Percentiles rank a stretch among this genome's conserved stretches.
These are phyloP conservation scores for Conticribra weissflogii DNA, from an alignment of 108 stramenopile genomes.

Conservation along the genomic window DNA sequence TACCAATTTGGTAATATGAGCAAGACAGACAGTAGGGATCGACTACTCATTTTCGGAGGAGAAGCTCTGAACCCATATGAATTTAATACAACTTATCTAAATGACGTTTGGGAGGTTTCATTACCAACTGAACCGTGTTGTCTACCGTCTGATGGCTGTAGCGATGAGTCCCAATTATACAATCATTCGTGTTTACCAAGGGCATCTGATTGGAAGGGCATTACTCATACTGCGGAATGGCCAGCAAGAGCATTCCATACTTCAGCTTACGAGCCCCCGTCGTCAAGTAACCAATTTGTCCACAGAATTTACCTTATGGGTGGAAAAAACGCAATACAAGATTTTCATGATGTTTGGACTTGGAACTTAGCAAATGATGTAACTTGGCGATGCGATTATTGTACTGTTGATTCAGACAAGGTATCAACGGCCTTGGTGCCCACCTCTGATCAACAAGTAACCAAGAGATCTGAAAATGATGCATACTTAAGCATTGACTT, in stretches of 20 bases:
- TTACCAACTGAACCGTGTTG: slow-evolving; percentile 56
- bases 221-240: slow-evolving; percentile 38
- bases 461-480: background rate
- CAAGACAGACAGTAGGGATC: slow-evolving; percentile 17
- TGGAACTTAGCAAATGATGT: slow-evolving; percentile 31
- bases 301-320: slow-evolving; percentile 53
- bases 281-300: slow-evolving; percentile 45
- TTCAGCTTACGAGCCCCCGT: slow-evolving; percentile 55
- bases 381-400: slow-evolving; percentile 38
- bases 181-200: slow-evolving; percentile 35
- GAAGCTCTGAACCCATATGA: slow-evolving; percentile 40
- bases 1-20: slow-evolving; percentile 5
- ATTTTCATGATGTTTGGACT: slow-evolving; percentile 56
- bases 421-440: background rate
- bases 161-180: background rate
- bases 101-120: slow-evolving; percentile 74
- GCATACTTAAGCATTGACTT: slow-evolving; percentile 31
- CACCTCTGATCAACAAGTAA: background rate
- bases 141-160: slow-evolving; percentile 8
- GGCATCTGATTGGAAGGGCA: slow-evolving; percentile 38
- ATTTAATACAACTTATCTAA: slow-evolving; percentile 44
- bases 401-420: background rate
- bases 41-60: slow-evolving; percentile 56
- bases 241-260: slow-evolving; percentile 45
- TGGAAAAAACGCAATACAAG: slow-evolving; percentile 36